phyloP scores from a whole-genome alignment of 768 basidiomycete species.

The Tylopilus cervinicoccineus region DNA sequence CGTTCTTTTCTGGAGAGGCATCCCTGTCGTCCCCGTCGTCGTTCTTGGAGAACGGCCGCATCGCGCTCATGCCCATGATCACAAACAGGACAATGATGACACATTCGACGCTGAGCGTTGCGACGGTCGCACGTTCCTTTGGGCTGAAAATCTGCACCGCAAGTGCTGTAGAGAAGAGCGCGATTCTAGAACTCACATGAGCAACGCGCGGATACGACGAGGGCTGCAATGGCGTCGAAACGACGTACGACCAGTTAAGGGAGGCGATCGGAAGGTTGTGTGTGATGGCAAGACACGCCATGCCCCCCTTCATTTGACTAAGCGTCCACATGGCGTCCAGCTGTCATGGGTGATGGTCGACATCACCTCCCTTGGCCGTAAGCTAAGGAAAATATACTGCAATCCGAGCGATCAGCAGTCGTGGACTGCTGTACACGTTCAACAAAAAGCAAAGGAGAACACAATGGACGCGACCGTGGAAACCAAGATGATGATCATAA shows the following conservation, averaged over 20 bases:
- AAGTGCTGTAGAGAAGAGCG: slow-evolving; percentile 9
- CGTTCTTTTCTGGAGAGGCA: neutral
- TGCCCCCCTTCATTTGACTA: neutral
- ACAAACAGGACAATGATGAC: neutral
- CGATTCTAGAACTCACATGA: neutral
- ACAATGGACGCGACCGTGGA: slow-evolving; percentile 8
- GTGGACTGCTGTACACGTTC: slow-evolving; percentile 12
- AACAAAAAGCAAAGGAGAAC: slow-evolving; percentile 10
- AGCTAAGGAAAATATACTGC: too few species aligned
- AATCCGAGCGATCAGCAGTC: neutral
- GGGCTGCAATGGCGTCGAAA: neutral
- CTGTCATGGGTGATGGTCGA: too few species aligned
- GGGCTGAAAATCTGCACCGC: slow-evolving; percentile 6
- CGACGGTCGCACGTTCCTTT: neutral
- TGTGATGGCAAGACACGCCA: slow-evolving; percentile 11
- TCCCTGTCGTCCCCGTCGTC: neutral
- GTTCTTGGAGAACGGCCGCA: neutral
- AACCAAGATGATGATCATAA: slow-evolving; percentile 9
- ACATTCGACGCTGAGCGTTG: slow-evolving; percentile 4
- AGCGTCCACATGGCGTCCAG: slow-evolving; percentile 4
- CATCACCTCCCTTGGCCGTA: too few species aligned
- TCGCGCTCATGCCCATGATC: neutral
- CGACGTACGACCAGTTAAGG: slow-evolving; percentile 16
- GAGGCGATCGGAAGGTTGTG: slow-evolving; percentile 13
- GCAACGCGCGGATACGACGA: neutral